Evolutionary conservation across 176 grass and related monocot species (phyloP), one percentile per base, ranked within the genome.

Genomic region (Cymbopogon citratus): DNA sequence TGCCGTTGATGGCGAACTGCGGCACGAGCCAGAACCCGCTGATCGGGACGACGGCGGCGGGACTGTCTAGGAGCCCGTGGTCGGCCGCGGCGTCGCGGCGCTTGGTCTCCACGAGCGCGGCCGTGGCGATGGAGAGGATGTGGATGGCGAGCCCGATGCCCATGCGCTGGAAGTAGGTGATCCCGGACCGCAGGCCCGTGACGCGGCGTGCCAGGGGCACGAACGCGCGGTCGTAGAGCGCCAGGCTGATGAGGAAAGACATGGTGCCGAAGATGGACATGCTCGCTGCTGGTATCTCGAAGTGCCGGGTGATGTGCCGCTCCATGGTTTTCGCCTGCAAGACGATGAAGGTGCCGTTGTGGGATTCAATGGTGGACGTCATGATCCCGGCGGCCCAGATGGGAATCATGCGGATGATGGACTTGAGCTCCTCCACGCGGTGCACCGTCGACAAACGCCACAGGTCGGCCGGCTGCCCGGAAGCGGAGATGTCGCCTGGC

Each of bases 11-110:
- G 39, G 91, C 91, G 52, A 89, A 87, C 89, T 93, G 94, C 23
- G 94, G 94, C 66, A 89, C 94, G n/a, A 97, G 73, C 91, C 91
- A 97, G 89, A 93, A 89, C 43, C 84, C 94, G 61, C 87, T 97
- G 78, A 93, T 11, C 10, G 94, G 87, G 14, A 90, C 35, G 15
- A 62, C 26, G n/a, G 73, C 46, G 2, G n/a, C 19, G 0, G 92
- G 73, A 5, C 12, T 26, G 35, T 94, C 89, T 3, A 83, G 26
- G 25, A 94, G 54, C 0, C 91, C 91, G 59, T 97, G 75, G 0
- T 3, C 66, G 1, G 76, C 81, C 1, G 90, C 90, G 12, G 16
- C 36, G 12, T 25, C 59, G 43, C 89, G 87, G 36, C 90, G 80
- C 77, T 9, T 88, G 36, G n/a, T 76, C 71, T 95, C 93, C 4